A percentile compares a stretch with the other conserved stretches of the same genome.
Conservation (phyloP, 2,329 filamentous ascomycete species). For the Nectriaceae sp. region DNA sequence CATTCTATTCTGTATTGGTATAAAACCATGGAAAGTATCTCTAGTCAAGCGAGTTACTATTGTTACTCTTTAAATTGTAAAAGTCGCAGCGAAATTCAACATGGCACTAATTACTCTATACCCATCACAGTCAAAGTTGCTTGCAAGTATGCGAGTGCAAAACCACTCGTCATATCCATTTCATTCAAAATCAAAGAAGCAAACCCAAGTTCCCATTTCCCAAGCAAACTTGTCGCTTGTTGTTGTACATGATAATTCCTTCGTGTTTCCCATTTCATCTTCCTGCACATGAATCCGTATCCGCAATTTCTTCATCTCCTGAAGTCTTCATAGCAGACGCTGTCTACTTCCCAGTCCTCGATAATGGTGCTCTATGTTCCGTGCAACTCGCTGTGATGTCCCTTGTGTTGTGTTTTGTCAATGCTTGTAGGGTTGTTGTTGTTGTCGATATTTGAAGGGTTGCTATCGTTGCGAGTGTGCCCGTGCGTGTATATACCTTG, state of each 20-base stretch:
- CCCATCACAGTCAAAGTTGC: neutral
- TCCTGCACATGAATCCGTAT: neutral
- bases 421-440: too few species aligned
- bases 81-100: too few species aligned
- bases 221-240: neutral
- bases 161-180: slow-evolving; percentile 9
- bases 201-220: neutral
- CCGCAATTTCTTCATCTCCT: neutral
- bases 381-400: too few species aligned
- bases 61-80: too few species aligned
- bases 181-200: slow-evolving; percentile 1
- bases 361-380: too few species aligned
- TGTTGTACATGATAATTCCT: neutral
- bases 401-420: too few species aligned
- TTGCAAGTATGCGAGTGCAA: neutral
- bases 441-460: slow-evolving; percentile 1
- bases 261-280: neutral
- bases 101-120: too few species aligned
- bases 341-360: too few species aligned
- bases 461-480: slow-evolving; percentile 7
- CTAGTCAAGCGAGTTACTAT: too few species aligned
- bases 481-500: slow-evolving; percentile 8
- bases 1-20: neutral
- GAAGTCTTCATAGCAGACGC: neutral
- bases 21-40: too few species aligned